These are phyloP conservation scores for Tephrocybe sp. DNA, from an alignment of 768 basidiomycete species.

Conservation along the genomic window DNA sequence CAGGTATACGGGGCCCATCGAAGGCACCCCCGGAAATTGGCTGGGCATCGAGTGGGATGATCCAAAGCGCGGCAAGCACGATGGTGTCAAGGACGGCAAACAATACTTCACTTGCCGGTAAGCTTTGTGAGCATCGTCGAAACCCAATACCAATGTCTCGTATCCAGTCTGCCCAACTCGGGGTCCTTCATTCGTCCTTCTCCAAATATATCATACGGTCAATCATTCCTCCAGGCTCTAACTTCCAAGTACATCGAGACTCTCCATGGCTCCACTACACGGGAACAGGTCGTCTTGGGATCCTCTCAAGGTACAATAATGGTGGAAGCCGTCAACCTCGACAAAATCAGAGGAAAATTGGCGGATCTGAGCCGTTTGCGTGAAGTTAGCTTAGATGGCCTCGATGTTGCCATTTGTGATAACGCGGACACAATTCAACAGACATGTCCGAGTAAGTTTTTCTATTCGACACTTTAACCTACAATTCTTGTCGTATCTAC, in stretches of 20 bases:
- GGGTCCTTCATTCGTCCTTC: constrained; percentile 84
- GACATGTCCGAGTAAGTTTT: constrained; percentile 68
- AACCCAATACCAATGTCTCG: constrained; percentile 13
- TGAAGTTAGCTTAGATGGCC: constrained; percentile 79
- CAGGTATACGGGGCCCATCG: constrained; percentile 64
- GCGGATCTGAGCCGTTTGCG: constrained; percentile 64
- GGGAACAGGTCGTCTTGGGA: constrained; percentile 71
- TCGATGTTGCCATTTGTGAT: constrained; percentile 54
- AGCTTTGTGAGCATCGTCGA: constrained; percentile 25
- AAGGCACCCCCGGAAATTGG: constrained; percentile 71
- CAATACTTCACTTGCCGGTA: constrained; percentile 82
- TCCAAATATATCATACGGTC: constrained; percentile 57
- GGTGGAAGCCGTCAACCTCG: constrained; percentile 83
- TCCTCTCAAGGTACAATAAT: constrained; percentile 82
- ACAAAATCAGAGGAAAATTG: constrained; percentile 74
- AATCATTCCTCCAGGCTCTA: constrained; percentile 75
- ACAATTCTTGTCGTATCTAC: neutral
- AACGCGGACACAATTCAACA: constrained; percentile 48
- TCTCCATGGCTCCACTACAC: constrained; percentile 47
- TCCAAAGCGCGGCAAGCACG: constrained; percentile 80
- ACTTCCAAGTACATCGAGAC: constrained; percentile 75
- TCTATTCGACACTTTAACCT: no score
- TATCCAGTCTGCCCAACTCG: constrained; percentile 52
- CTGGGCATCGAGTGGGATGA: constrained; percentile 99
- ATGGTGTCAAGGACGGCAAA: constrained; percentile 75